Evolutionary conservation across 768 basidiomycete species (phyloP), one percentile per base, ranked within the genome.

Genomic region (Naematelia encephala): DNA sequence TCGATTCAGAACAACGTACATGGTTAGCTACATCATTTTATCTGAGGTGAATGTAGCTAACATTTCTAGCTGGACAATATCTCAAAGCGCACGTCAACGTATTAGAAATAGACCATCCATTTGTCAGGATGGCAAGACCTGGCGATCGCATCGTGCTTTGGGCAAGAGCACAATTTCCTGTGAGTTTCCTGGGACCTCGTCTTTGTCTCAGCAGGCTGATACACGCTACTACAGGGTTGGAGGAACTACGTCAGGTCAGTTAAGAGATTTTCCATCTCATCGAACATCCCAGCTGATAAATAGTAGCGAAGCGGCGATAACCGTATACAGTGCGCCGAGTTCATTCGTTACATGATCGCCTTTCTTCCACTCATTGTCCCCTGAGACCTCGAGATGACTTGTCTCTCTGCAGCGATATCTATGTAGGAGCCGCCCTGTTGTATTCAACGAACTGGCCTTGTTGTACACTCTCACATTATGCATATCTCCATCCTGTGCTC

Each of bases 141-240:
- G 72, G 72, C 2, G 72, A 74, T 55, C 58, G 66, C 26, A 51
- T 74, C 10, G 63, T 71, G 3, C 57, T 74, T 0, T 74, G 69
- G 67, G 63, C 56, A 1, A 46, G 72, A 57, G 72, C 72, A 12
- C 46, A 62, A 30, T 74, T 62, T 59, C 72, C 70, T 8, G 70
- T 72, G 43, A 49, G 70, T 64, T n/a, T n/a, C 45, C 12, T n/a
- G 13, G 23, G 54, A 22, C 10, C 14, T 14, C 27, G 21, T 8
- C 3, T 10, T 45, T 47, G 19, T 10, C 5, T 10, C 1, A 51
- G 14, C 26, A 43, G 22, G 21, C 16, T 5, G 4, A 14, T 19
- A 28, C 29, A 43, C 23, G 54, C 53, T 29, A 4, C 19, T 19
- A 14, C 54, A 70, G 68, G 67, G 70, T 1, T 72, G 70, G 70